These are phyloP conservation scores for Wickerhamiella occidentalis DNA, from an alignment of 805 yeast species.

Conservation along the genomic window DNA sequence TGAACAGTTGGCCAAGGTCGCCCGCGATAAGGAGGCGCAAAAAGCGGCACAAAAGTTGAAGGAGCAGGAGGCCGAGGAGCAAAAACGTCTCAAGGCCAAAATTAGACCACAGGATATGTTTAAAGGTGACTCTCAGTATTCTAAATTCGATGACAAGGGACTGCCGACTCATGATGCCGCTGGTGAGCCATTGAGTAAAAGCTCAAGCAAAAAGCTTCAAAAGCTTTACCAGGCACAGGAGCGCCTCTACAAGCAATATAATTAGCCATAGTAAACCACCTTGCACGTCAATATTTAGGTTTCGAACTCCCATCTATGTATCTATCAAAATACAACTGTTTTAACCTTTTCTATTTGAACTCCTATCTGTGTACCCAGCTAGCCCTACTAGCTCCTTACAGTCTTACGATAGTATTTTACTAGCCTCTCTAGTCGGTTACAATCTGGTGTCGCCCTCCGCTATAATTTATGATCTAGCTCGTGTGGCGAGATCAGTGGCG, in stretches of 20 bases:
- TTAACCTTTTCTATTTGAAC: too few relatives aligned
- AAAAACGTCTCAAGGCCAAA: slow-evolving; percentile 61
- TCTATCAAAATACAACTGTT: too few relatives aligned
- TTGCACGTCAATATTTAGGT: too few relatives aligned
- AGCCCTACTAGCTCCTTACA: too few relatives aligned
- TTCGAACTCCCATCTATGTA: too few relatives aligned
- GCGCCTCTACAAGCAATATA: slow-evolving; percentile 63
- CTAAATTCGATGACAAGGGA: slow-evolving; percentile 78
- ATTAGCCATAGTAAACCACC: too few relatives aligned
- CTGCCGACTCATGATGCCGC: slow-evolving; percentile 61
- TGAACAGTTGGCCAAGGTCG: slow-evolving; percentile 42
- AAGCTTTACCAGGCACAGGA: slow-evolving; percentile 73
- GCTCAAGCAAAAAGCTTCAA: slow-evolving; percentile 67
- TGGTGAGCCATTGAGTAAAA: slow-evolving; percentile 70
- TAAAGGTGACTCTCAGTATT: slow-evolving; percentile 40
- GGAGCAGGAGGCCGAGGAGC: slow-evolving; percentile 35
- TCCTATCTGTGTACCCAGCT: too few relatives aligned
- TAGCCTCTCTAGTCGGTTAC: too few relatives aligned
- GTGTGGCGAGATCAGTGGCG: slow-evolving; percentile 5
- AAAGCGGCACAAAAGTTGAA: slow-evolving; percentile 31
- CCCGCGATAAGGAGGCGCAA: slow-evolving; percentile 46
- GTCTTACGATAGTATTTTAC: too few relatives aligned
- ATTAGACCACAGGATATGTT: slow-evolving; percentile 64
- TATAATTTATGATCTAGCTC: too few relatives aligned
- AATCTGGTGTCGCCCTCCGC: too few relatives aligned